Conservation (phyloP, 2,329 filamentous ascomycete species). For the Diaporthe citri region DNA sequence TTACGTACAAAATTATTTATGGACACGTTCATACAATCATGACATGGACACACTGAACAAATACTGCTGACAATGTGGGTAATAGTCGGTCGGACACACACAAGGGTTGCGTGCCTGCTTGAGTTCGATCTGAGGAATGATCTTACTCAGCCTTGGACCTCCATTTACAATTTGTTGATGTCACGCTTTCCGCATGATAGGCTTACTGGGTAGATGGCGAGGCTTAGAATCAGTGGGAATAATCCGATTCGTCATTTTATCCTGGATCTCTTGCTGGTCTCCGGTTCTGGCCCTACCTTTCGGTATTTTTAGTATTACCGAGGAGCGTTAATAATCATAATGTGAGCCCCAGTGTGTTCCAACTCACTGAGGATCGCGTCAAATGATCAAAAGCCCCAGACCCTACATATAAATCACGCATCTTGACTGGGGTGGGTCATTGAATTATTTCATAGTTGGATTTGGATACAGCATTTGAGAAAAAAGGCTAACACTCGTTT, state of each 20-base stretch:
- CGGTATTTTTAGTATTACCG: too few relatives aligned
- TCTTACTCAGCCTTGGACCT: background rate
- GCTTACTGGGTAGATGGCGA: background rate
- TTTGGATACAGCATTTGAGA: too few relatives aligned
- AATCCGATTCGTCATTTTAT: background rate
- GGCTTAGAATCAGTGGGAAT: background rate
- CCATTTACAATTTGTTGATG: background rate
- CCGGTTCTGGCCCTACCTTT: background rate
- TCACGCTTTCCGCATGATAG: background rate
- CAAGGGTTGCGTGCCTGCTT: background rate
- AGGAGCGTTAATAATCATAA: too few relatives aligned
- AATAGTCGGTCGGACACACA: background rate
- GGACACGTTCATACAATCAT: background rate
- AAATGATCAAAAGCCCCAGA: too few relatives aligned
- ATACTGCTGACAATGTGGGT: too few relatives aligned
- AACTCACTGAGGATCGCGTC: too few relatives aligned
- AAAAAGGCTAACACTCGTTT: too few relatives aligned
- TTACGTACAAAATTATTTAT: background rate
- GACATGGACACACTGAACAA: too few relatives aligned
- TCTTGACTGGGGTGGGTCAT: too few relatives aligned
- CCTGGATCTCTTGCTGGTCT: background rate
- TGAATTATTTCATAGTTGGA: too few relatives aligned
- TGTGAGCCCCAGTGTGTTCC: too few relatives aligned
- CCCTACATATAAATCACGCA: too few relatives aligned
- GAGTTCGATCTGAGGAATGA: background rate